Conservation (phyloP, 176 grass and related monocot species). For the Urochloa ruziziensis region DNA sequence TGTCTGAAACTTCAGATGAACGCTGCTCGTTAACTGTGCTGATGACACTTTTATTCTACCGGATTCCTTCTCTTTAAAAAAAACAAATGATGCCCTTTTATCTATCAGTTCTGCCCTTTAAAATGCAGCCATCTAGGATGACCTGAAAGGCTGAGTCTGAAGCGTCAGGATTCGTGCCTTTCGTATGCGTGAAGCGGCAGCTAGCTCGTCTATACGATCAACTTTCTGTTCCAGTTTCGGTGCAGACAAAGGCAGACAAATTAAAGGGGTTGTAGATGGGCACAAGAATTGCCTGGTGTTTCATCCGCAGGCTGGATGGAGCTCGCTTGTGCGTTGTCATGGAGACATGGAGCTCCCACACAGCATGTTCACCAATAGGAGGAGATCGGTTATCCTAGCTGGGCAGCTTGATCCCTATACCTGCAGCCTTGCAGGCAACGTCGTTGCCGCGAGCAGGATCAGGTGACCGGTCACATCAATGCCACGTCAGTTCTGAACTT, state of each 20-base stretch:
- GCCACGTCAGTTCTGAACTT: not conserved
- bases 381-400: not conserved
- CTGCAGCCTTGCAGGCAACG: not conserved
- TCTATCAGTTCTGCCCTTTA: not conserved
- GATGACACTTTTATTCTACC: too few relatives aligned
- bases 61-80: too few relatives aligned
- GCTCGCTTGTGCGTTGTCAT: not conserved
- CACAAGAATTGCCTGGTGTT: not conserved
- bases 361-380: not conserved
- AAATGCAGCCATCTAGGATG: not conserved
- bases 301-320: not conserved
- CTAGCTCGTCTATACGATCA: not conserved
- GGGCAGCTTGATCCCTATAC: not conserved
- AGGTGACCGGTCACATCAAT: constrained; percentile 12
- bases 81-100: not conserved
- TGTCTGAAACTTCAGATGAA: not conserved
- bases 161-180: not conserved
- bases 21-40: not conserved
- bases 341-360: not conserved
- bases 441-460: not conserved
- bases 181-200: constrained; percentile 4
- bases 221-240: not conserved
- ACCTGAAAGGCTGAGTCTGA: not conserved
- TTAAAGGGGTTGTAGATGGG: too few relatives aligned
- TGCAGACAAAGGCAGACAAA: too few relatives aligned